These are phyloP conservation scores for Arthrinium phaeospermum DNA, from an alignment of 2,329 filamentous ascomycete species.

Conservation along the genomic window DNA sequence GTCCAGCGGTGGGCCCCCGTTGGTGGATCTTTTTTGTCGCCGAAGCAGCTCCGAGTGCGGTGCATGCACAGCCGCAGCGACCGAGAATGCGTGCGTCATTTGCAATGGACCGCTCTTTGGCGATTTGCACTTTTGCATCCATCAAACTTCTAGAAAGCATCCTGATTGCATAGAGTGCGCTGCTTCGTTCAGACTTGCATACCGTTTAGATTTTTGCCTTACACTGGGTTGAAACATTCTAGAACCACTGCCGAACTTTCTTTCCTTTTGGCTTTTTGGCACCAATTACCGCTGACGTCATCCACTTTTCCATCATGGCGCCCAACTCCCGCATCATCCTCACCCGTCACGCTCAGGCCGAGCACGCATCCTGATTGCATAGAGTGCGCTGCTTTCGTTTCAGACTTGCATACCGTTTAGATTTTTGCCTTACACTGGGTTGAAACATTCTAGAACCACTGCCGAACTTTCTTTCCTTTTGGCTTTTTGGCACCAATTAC, in stretches of 20 bases:
- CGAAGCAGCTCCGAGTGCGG: background rate
- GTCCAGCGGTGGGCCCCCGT: background rate
- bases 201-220: background rate
- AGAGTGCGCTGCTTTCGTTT: no score
- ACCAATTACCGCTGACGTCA: background rate
- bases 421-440: background rate
- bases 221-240: background rate
- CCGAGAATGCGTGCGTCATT: conserved; percentile 8
- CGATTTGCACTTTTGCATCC: background rate
- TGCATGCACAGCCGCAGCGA: background rate
- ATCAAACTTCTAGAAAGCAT: background rate
- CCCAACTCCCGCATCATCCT: conserved; percentile 35
- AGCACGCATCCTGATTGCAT: no score
- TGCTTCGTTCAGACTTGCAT: background rate
- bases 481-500: background rate
- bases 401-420: background rate
- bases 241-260: background rate
- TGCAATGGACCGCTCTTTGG: background rate
- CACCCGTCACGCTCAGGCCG: conserved; percentile 35
- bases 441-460: background rate
- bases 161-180: background rate
- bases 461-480: background rate
- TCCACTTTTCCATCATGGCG: conserved; percentile 28
- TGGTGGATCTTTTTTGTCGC: background rate
- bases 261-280: background rate